Conservation (phyloP, 768 basidiomycete species). For the Naganishia kalamii region DNA sequence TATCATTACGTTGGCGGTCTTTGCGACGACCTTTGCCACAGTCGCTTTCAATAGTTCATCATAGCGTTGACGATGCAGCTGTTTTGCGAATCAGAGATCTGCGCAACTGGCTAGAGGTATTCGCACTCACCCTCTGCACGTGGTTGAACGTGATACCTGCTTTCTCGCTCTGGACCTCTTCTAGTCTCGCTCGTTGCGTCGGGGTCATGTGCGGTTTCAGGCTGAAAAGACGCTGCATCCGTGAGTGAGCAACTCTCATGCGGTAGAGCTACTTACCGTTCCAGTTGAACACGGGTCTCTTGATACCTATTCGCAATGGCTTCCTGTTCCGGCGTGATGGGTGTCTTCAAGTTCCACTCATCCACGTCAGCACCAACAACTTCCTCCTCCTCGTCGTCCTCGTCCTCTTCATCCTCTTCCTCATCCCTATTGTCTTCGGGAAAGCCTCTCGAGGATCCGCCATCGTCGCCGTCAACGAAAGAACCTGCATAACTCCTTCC, state of each 20-base stretch:
- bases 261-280: background rate
- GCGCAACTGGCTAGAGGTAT: background rate
- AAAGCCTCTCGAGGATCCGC: background rate
- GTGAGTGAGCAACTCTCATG: background rate
- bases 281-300: slow-evolving; percentile 6
- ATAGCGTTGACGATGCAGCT: slow-evolving; percentile 15
- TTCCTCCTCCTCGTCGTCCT: slow-evolving; percentile 12
- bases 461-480: slow-evolving; percentile 3
- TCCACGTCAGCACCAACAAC: background rate
- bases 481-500: slow-evolving; percentile 10
- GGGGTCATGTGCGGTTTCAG: slow-evolving; percentile 1
- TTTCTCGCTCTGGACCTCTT: slow-evolving; percentile 11
- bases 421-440: background rate
- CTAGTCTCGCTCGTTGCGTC: background rate
- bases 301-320: slow-evolving; percentile 13
- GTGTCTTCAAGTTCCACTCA: slow-evolving; percentile 9
- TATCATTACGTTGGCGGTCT: slow-evolving; percentile 8
- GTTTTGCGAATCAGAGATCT: background rate
- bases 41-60: slow-evolving; percentile 8
- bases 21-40: slow-evolving; percentile 3
- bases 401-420: slow-evolving; percentile 2
- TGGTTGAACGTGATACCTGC: slow-evolving; percentile 16
- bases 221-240: background rate
- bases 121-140: background rate
- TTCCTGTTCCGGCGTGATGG: slow-evolving; percentile 10